These are phyloP conservation scores for Epithemia pelagica DNA, from an alignment of 108 stramenopile species.

Conservation along the genomic window DNA sequence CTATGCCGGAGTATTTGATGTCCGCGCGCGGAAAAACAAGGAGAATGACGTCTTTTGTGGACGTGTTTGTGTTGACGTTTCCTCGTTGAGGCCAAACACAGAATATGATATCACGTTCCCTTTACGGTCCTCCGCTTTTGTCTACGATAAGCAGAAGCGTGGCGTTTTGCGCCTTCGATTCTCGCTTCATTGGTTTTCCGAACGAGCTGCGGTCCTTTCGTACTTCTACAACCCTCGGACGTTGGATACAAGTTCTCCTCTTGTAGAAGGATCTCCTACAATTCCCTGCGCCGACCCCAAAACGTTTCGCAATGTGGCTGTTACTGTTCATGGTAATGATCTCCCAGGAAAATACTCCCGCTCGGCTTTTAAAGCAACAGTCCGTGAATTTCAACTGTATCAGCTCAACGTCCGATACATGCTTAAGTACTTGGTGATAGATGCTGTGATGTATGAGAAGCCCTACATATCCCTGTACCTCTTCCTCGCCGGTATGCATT, in stretches of 20 bases:
- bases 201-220: slow-evolving; percentile 37
- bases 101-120: slow-evolving; percentile 62
- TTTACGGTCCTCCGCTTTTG: slow-evolving; percentile 38
- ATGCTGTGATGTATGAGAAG: slow-evolving; percentile 50
- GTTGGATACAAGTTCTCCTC: slow-evolving; percentile 1
- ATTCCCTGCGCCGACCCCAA: slow-evolving; percentile 56
- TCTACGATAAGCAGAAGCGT: slow-evolving; percentile 48
- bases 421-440: slow-evolving; percentile 32
- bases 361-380: slow-evolving; percentile 38
- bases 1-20: slow-evolving; percentile 61
- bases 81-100: slow-evolving; percentile 41
- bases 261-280: slow-evolving; percentile 16
- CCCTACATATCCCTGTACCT: slow-evolving; percentile 54
- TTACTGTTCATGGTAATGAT: slow-evolving; percentile 49
- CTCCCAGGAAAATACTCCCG: slow-evolving; percentile 53
- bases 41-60: slow-evolving; percentile 50
- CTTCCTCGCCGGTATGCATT: slow-evolving; percentile 66
- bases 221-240: slow-evolving; percentile 41
- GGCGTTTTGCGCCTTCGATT: slow-evolving; percentile 60
- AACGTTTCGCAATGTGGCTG: slow-evolving; percentile 51
- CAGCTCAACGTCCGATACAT: slow-evolving; percentile 35
- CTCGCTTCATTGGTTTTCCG: slow-evolving; percentile 48
- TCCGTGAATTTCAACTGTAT: slow-evolving; percentile 47
- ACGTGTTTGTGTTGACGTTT: slow-evolving; percentile 43
- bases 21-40: slow-evolving; percentile 26